Evolutionary conservation across 2,329 filamentous ascomycete genomes (phyloP), one percentile per base, ranked within the genome.

Genomic region (Xylariaceae sp.): DNA sequence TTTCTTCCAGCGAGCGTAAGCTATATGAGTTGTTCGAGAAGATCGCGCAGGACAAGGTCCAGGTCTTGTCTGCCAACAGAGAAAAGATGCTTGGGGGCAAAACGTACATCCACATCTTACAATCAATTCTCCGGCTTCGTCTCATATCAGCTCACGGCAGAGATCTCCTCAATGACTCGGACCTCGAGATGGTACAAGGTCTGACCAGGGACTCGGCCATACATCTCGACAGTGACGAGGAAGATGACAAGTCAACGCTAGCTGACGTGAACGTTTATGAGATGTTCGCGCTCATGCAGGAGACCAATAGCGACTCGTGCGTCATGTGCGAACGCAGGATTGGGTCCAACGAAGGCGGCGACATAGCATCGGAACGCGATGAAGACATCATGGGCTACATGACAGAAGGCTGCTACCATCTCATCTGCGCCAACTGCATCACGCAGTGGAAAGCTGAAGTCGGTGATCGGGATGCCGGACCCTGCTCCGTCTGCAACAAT

Each of bases 91-190:
- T 92, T 32, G 83, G 83, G 25, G 90, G 89, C 26, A 86, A 82
- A 46, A 83, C 84, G n/a, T 95, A 94, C 52, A 89, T 92, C 29
- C 86, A 94, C 48, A 92, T 98, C 29, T 63, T 98, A 40, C 89
- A 92, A 44, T 85, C 87, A 4, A 94, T 98, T 51, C 72, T 93
- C 45, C 82, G 90, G 19, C 74, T 98, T 13, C 84, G 92, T 8
- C 71, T 94, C 25, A 83, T 96, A 32, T 95, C 89, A 53, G 92
- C 89, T 1, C 90, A 95, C 55, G 92, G 92, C n/a, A 83, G 83
- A 44, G 90, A 96, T 39, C 72, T 98, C 6, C 70, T 98, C 3
- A 85, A 80, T 36, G 78, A 89, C 22, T 82, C 90, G 14, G 90
- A 96, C 49, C 65, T 94, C 29, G 78, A 82, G 45, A 69, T 83